Evolutionary conservation across 2,329 filamentous ascomycete genomes (phyloP).

Genomic region (Annulohypoxylon truncatum): DNA sequence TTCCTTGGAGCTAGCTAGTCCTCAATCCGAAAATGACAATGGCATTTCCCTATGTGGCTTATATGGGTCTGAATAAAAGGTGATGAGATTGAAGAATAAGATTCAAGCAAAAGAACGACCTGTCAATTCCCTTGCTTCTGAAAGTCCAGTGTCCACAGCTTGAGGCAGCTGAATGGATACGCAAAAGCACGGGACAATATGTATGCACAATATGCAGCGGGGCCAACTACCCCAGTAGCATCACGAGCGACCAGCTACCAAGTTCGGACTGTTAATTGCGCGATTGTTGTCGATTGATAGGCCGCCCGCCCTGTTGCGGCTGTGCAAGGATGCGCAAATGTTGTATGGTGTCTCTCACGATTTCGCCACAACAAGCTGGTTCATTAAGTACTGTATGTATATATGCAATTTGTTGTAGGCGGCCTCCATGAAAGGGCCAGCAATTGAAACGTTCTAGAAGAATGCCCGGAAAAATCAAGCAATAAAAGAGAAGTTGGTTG

Average conservation of each 20-base stretch:
- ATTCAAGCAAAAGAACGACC: neutral
- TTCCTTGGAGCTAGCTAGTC: neutral
- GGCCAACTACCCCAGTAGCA: slow-evolving; percentile 32
- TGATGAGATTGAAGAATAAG: neutral
- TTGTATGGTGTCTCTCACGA: slow-evolving; percentile 16
- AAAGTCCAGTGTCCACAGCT: slow-evolving; percentile 22
- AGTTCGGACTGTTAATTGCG: slow-evolving; percentile 21
- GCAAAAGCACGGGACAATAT: slow-evolving; percentile 14
- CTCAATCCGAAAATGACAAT: slow-evolving; percentile 5
- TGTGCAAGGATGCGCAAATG: slow-evolving; percentile 34
- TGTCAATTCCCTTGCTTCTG: slow-evolving; percentile 16
- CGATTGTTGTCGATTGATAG: slow-evolving; percentile 29
- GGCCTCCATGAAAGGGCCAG: slow-evolving; percentile 28
- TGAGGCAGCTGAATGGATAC: slow-evolving; percentile 28
- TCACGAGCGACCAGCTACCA: slow-evolving; percentile 30
- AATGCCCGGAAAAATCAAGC: neutral
- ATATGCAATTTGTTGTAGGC: slow-evolving; percentile 23
- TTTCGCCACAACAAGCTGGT: slow-evolving; percentile 32
- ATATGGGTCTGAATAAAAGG: neutral
- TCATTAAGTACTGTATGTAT: too few relatives aligned
- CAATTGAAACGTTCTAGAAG: slow-evolving; percentile 17
- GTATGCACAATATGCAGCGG: slow-evolving; percentile 2
- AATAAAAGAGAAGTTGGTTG: slow-evolving; percentile 9
- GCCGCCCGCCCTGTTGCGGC: slow-evolving; percentile 30
- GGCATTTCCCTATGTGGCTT: slow-evolving; percentile 22